Percentiles rank a stretch among this genome's conserved stretches.
phyloP scores from a whole-genome alignment of 192 early-diverging fungal genomes.

The Geranomyces michiganensis region DNA sequence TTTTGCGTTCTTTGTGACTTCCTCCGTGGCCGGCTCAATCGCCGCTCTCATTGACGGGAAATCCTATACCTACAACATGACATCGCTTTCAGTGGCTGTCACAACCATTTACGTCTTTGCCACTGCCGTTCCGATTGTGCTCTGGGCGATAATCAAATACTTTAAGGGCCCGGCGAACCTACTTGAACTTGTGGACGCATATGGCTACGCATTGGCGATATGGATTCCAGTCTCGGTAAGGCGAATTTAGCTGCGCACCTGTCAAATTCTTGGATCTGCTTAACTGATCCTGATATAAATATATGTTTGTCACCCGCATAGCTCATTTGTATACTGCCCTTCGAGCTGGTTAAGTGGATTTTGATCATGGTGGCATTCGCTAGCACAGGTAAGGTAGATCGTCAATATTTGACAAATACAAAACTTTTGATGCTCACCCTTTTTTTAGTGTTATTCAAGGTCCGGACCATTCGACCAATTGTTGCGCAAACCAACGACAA shows the following conservation, averaged over 20 bases:
- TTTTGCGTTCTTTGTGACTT: constrained; percentile 92
- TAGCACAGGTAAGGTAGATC: constrained; percentile 56
- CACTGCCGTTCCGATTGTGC: constrained; percentile 65
- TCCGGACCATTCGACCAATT: constrained; percentile 42
- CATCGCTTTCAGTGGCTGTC: constrained; percentile 77
- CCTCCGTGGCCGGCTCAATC: constrained; percentile 85
- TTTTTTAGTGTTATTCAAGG: constrained; percentile 38
- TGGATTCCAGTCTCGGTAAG: constrained; percentile 91
- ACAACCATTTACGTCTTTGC: constrained; percentile 83
- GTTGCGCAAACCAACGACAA: constrained; percentile 22
- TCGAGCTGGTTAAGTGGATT: constrained; percentile 79
- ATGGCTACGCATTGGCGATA: constrained; percentile 88
- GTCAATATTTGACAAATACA: background rate
- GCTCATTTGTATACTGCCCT: constrained; percentile 82
- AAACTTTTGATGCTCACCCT: background rate
- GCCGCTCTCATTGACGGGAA: constrained; percentile 50
- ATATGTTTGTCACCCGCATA: constrained; percentile 23
- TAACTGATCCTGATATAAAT: background rate
- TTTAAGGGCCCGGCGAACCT: constrained; percentile 76
- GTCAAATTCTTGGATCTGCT: too few relatives aligned
- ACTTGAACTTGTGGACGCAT: constrained; percentile 83
- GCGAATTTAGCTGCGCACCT: background rate
- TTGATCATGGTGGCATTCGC: constrained; percentile 76
- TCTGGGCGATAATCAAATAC: constrained; percentile 85
- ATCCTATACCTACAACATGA: constrained; percentile 73